Percentiles rank a stretch among this genome's conserved stretches.
phyloP scores from a whole-genome alignment of 2,329 filamentous ascomycete species.

The Diaporthe sp. region DNA sequence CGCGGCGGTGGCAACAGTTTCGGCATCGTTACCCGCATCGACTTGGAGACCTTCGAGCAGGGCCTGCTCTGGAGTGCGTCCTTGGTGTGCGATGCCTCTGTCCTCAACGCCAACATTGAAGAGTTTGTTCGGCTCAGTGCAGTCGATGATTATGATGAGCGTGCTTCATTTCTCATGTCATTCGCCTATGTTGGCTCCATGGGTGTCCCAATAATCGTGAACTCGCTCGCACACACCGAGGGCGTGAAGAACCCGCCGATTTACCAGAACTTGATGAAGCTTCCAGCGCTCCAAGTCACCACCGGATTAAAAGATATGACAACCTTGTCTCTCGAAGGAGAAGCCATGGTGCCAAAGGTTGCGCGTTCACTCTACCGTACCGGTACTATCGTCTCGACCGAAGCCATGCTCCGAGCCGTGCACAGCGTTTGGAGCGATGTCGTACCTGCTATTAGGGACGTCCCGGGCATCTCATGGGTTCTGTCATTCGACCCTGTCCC shows the following conservation, averaged over 20 bases:
- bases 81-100: not conserved
- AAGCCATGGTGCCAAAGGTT: not conserved
- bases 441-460: not conserved
- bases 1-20: conserved; percentile 42
- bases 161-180: not conserved
- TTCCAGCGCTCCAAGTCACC: not conserved
- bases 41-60: conserved; percentile 41
- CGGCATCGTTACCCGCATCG: conserved; percentile 44
- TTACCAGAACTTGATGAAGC: not conserved
- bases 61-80: conserved; percentile 3
- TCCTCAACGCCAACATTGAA: not conserved
- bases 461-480: conserved; percentile 17
- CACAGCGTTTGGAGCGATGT: conserved; percentile 12
- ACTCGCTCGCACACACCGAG: not conserved
- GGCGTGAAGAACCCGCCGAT: not conserved
- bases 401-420: conserved; percentile 18
- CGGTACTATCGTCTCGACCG: not conserved
- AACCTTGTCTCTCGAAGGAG: not conserved
- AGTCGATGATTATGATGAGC: not conserved
- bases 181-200: not conserved
- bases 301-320: conserved; percentile 2
- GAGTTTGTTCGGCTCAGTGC: not conserved
- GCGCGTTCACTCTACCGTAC: not conserved
- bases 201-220: not conserved
- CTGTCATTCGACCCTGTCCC: conserved; percentile 33